A percentile compares a stretch with the other conserved stretches of the same genome.
These are phyloP conservation scores for Cajanus cajan DNA, from an alignment of 306 rosid species.

Conservation along the genomic window DNA sequence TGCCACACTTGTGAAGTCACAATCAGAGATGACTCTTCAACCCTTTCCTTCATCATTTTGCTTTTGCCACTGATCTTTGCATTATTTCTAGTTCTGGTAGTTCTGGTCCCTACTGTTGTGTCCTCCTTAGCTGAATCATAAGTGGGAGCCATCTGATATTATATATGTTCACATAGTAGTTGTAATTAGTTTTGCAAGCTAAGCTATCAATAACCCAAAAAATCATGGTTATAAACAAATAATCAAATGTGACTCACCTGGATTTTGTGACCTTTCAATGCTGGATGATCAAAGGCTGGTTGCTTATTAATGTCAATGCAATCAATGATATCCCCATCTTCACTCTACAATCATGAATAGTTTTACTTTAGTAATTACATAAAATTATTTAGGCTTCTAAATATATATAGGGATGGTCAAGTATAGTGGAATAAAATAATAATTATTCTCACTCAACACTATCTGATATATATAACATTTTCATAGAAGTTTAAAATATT, in stretches of 20 bases:
- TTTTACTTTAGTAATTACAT: no score
- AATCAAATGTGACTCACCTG: slow-evolving; percentile 44
- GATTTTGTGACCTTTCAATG: slow-evolving; percentile 54
- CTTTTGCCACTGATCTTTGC: slow-evolving; percentile 7
- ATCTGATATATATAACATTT: no score
- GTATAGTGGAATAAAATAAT: neutral
- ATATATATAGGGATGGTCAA: neutral
- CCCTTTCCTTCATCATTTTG: slow-evolving; percentile 32
- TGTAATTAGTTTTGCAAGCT: neutral
- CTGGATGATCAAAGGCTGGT: slow-evolving; percentile 71
- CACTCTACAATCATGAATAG: slow-evolving; percentile 45
- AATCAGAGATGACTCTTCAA: slow-evolving; percentile 2
- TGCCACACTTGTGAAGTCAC: slow-evolving; percentile 56
- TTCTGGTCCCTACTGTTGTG: neutral
- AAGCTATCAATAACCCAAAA: neutral
- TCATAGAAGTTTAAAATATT: no score
- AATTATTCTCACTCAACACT: neutral
- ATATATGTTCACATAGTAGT: neutral
- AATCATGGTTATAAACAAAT: neutral
- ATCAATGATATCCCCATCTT: slow-evolving; percentile 65
- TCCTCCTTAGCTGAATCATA: slow-evolving; percentile 30
- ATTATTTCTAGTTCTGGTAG: slow-evolving; percentile 6
- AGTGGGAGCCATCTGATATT: slow-evolving; percentile 56
- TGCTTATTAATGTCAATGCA: slow-evolving; percentile 56
- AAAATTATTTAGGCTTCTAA: no score